Percentiles rank a stretch among this genome's conserved stretches.
These are phyloP conservation scores for Mallotus japonicus DNA, from an alignment of 441 rosid species.

Conservation along the genomic window DNA sequence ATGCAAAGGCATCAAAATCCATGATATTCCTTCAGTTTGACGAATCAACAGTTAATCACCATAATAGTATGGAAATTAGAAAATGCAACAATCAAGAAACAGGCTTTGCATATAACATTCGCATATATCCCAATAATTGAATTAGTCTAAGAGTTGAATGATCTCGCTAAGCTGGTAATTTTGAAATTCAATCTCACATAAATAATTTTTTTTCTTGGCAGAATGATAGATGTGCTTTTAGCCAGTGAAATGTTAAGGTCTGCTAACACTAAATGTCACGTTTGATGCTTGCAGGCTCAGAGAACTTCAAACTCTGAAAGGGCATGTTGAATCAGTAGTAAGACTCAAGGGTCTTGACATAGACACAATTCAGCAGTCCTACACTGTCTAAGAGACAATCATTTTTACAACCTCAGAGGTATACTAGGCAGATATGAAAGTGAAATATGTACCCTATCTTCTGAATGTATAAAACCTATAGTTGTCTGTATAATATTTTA, in stretches of 20 bases:
- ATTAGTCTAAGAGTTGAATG: not conserved
- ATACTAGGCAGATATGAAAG: not conserved
- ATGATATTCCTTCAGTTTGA: too few species aligned
- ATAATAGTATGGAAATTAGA: not conserved
- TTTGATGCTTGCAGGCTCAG: constrained; percentile 46
- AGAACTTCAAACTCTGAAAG: constrained; percentile 53
- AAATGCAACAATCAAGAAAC: not conserved
- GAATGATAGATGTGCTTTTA: not conserved
- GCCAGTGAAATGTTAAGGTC: not conserved
- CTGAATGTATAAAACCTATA: constrained; percentile 1
- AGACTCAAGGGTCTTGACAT: constrained; percentile 67
- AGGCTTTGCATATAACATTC: not conserved
- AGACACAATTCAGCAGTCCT: constrained; percentile 61
- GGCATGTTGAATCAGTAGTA: constrained; percentile 61
- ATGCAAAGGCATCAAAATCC: too few species aligned
- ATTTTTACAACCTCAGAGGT: constrained; percentile 19
- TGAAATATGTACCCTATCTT: not conserved
- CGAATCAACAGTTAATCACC: not conserved
- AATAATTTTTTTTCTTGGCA: not conserved
- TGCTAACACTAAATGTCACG: not conserved
- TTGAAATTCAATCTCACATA: not conserved
- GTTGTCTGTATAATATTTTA: not conserved
- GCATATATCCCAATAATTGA: not conserved
- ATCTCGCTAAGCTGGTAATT: not conserved
- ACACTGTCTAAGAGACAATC: constrained; percentile 42